These are phyloP conservation scores for Fomitopsis betulina DNA, from an alignment of 1,284 basidiomycete species.

Conservation along the genomic window DNA sequence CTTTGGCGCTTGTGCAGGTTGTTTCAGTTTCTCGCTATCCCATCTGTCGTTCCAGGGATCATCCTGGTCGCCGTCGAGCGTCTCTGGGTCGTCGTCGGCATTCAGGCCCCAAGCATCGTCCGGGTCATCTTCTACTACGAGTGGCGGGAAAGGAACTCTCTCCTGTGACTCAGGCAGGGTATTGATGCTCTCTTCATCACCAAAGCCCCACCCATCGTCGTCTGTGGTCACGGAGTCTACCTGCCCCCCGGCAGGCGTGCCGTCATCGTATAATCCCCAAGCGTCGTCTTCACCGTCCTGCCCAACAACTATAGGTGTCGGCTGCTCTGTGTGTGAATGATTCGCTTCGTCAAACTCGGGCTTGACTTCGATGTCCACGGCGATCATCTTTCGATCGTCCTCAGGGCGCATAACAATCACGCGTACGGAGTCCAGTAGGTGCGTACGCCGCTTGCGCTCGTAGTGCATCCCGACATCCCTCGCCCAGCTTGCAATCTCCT, in stretches of 20 bases:
- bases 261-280: slow-evolving; percentile 30
- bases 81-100: slow-evolving; percentile 32
- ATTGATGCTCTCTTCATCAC: slow-evolving; percentile 38
- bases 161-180: slow-evolving; percentile 19
- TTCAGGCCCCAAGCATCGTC: slow-evolving; percentile 69
- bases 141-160: background rate
- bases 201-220: slow-evolving; percentile 53
- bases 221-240: slow-evolving; percentile 19
- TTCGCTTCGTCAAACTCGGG: slow-evolving; percentile 7
- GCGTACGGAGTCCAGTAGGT: slow-evolving; percentile 57
- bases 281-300: slow-evolving; percentile 29
- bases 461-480: slow-evolving; percentile 64
- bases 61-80: slow-evolving; percentile 26
- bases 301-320: slow-evolving; percentile 7
- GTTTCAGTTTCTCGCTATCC: slow-evolving; percentile 38
- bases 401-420: slow-evolving; percentile 37
- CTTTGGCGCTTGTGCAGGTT: slow-evolving; percentile 34
- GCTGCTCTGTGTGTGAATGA: background rate
- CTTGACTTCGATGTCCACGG: slow-evolving; percentile 28
- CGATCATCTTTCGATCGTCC: slow-evolving; percentile 27
- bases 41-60: slow-evolving; percentile 60
- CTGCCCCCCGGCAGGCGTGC: slow-evolving; percentile 8
- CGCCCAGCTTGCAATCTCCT: slow-evolving; percentile 57
- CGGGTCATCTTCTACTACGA: slow-evolving; percentile 30
- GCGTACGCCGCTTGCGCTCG: slow-evolving; percentile 61